Base-by-base conservation (phyloP, 129 eudicot species). In the Arctium minus region DNA sequence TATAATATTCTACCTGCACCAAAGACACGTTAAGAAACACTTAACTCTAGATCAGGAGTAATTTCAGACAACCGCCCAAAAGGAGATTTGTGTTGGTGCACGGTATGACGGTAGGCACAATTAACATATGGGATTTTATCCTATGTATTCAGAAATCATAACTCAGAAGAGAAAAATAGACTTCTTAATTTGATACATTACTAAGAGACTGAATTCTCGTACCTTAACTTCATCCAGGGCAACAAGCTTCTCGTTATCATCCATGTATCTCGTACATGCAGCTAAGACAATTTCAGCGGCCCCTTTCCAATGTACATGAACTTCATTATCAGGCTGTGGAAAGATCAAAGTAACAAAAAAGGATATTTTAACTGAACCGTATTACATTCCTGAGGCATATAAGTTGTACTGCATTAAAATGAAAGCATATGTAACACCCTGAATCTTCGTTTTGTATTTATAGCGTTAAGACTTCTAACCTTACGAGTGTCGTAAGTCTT, bases 231-330 rank as follows among this genome's bases (percentile, higher is more conserved):
- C 93, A 77, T 85, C 90, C 83, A 93, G 85, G 48, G 87, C 83
- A 37, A 83, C 88, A 69, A 87, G 77, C 39, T 69, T 62, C 72
- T 80, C 94, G 78, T 87, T 77, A 64, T 73, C 91, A 90, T 90
- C 97, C 75, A 95, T 84, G 85, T 88, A 95, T 64, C 88, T 76
- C 12, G 94, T 85, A 82, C 99, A 95, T 73, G 87, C 90, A 70
- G 92, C 97, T 78, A 95, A 86, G 9, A 95, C 93, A 2, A 95
- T 90, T 86, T 92, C 99, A 30, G 99, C 97, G 76, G 99, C 99
- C 15, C 99, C 97, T 87, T 95, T 95, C 99, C 99, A 95, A 73
- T 95, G 99, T 83, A 95, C 80, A 76, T 85, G 92, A 79, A 95
- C 86, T 44, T 88, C 88, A 56, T 91, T 86, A 81, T 89, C 86